Evolutionary conservation across 1,284 basidiomycete species (phyloP), one percentile per base, ranked within the genome.

Genomic region (Sutorius eximius): DNA sequence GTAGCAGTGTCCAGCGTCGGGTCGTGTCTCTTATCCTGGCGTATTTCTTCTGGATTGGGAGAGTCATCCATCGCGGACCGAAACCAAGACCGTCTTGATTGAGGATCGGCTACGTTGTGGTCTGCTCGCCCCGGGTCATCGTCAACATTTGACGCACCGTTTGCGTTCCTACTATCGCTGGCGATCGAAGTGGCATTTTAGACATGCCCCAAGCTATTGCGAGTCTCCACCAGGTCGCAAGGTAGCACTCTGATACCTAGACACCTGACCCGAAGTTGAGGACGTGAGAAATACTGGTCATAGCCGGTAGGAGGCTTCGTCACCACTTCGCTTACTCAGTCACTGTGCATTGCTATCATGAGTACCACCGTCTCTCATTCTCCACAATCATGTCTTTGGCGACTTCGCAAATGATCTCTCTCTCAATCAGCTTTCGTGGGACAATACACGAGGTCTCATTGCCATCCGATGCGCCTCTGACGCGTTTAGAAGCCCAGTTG

Each of bases 401-500:
- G 18, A 41, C 47, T 27, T 27, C 55, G 22, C 49, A 58, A 24
- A 44, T 33, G 34, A 61, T 76, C 22, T 64, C 62, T 1, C 34
- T 81, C 29, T 71, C 71, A 8, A 63, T 86, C 51, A 65, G 73
- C 13, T 77, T 81, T 64, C 79, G 83, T 3, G 82, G 85, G 2
- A 68, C 63, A 45, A 62, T 70, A 0, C 72, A 84, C 62, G 50
- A 68, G 3, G 61, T 88, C 24, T 75, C 77, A 0, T 61, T 86
- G 0, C 70, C 72, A 16, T 70, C 77, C 0, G 74, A 81, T 46
- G 73, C 72, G 48, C 78, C 82, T 2, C 64, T 88, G 16, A 67
- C 72, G 1, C 65, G 63, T 27, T 70, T 91, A 2, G 77, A 83
- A 55, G 60, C 71, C 1, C 75, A 66, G 34, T 65, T 89, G 6